phyloP scores from a whole-genome alignment of 2,329 filamentous ascomycete species.

The Pestalotiopsis sp. region DNA sequence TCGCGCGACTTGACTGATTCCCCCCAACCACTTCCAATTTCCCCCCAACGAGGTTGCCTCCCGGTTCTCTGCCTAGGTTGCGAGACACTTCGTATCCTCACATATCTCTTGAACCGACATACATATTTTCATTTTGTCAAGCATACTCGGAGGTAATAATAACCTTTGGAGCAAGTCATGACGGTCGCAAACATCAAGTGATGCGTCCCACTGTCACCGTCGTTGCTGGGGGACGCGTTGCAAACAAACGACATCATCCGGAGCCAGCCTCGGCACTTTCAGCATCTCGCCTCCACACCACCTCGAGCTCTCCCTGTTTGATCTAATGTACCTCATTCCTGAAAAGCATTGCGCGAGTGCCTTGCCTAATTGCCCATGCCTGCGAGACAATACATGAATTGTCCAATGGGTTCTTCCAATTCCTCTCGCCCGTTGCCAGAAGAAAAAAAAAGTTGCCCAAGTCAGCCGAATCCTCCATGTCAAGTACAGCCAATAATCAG shows the following conservation, averaged over 20 bases:
- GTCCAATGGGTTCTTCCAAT: conserved; percentile 6
- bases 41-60: background rate
- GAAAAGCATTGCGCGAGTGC: conserved; percentile 1
- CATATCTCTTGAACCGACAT: background rate
- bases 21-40: conserved; percentile 10
- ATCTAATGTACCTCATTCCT: background rate
- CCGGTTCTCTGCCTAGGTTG: background rate
- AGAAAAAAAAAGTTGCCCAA: conserved; percentile 1
- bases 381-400: background rate
- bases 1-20: conserved; percentile 1
- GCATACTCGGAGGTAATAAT: background rate
- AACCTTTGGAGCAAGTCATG: background rate
- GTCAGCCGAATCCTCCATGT: conserved; percentile 20
- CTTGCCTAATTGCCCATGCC: background rate
- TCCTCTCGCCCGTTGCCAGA: background rate
- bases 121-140: background rate
- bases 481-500: conserved; percentile 28
- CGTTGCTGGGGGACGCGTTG: background rate
- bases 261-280: background rate
- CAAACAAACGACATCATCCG: background rate
- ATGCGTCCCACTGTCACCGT: background rate
- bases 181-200: background rate
- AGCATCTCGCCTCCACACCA: background rate
- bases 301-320: background rate
- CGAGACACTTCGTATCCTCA: background rate